Evolutionary conservation across 257 asterid species (phyloP), one percentile per base, ranked within the genome.

Genomic region (Lycium ferocissimum): DNA sequence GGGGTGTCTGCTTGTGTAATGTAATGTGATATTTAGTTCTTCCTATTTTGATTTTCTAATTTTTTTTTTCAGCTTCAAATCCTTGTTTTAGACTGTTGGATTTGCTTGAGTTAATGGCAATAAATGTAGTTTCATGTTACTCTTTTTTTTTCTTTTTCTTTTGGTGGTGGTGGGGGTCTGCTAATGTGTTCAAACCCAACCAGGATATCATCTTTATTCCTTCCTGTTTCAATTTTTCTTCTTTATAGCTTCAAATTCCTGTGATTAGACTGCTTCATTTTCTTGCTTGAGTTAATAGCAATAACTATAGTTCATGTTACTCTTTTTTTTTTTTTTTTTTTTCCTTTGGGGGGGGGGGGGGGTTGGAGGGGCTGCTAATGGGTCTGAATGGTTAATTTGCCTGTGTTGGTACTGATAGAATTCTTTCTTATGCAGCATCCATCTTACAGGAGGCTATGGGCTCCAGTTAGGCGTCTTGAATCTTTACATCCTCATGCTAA

Each of bases 361-460:
- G 66, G 66, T 2, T 40, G 43, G 43, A 40, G 45, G 61, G 15
- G 45, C 45, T 40, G 45, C 33, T 38, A 20, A 45, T 45, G 58
- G 33, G 20, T 72, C 17, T 72, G 58, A 45, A 72, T 72, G 57
- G 80, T 72, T 45, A n/a, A 12, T 72, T 72, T 76, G 84, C 62
- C 38, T 85, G 59, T 78, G 61, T 79, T 83, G 35, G 45, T 53
- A 26, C 40, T 51, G 43, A 76, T 26, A 6, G 47, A 14, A 49
- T 0, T 82, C 76, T 79, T 80, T 10, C 45, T 79, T 84, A 11
- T 90, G 93, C 96, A 97, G 98, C 86, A 67, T 89, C 88, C 92
- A 83, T 87, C 89, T 87, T 54, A 87, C 82, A 90, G 93, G 90
- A 94, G 98, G 85, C 94, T 94, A 71, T 97, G 99, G 99, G 95